Evolutionary conservation across 1,284 basidiomycete genomes (phyloP).

Genomic region (Earliella scabrosa): DNA sequence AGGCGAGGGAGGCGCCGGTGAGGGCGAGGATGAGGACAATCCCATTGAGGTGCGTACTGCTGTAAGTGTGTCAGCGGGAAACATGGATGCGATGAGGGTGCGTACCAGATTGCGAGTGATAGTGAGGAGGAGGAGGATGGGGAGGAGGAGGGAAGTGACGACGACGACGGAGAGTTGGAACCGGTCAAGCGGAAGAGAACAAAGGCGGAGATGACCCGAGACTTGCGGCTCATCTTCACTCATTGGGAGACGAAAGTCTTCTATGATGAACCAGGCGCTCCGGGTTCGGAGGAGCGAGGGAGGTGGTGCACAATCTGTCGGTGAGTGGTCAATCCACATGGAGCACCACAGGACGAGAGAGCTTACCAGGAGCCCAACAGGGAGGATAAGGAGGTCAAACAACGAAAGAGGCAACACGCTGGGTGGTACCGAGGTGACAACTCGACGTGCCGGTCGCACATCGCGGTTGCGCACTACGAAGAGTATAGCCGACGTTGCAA

Average conservation of each 20-base stretch:
- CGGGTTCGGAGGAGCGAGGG: background rate
- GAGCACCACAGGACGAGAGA: background rate
- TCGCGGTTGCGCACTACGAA: background rate
- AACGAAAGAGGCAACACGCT: background rate
- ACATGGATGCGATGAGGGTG: background rate
- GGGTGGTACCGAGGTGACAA: background rate
- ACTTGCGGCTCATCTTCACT: background rate
- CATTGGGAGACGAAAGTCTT: background rate
- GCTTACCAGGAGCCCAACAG: rapidly evolving
- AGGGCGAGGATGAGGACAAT: background rate
- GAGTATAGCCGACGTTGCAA: background rate
- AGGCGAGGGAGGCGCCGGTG: background rate
- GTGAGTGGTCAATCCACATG: background rate
- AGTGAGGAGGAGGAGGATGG: no score
- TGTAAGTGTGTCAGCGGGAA: no score
- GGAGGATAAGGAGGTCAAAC: background rate
- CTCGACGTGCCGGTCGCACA: background rate
- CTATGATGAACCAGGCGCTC: background rate
- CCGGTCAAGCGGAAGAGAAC: background rate
- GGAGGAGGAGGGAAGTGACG: background rate
- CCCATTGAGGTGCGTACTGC: background rate
- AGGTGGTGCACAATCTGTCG: background rate
- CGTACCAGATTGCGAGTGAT: no score
- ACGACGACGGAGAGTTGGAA: background rate
- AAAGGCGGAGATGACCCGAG: background rate